phyloP scores from a whole-genome alignment of 2,329 filamentous ascomycete genomes.

The Zymoseptoria ardabiliae region DNA sequence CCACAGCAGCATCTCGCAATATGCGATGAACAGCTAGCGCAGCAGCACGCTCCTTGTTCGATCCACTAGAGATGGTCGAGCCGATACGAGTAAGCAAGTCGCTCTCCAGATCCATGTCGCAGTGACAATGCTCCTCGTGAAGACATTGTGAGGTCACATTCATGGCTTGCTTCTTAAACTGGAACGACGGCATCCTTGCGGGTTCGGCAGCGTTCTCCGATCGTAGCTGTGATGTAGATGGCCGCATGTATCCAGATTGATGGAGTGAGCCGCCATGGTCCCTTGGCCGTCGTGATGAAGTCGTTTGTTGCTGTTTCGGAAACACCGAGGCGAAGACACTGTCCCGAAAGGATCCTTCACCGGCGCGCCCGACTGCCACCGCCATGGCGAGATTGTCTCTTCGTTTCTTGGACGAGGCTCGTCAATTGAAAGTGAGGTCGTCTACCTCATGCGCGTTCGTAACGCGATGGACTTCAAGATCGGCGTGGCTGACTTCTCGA shows the following conservation, averaged over 20 bases:
- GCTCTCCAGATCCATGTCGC: slow-evolving; percentile 18
- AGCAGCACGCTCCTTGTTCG: slow-evolving; percentile 62
- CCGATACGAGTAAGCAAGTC: slow-evolving; percentile 36
- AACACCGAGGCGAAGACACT: slow-evolving; percentile 38
- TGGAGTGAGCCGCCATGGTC: slow-evolving; percentile 40
- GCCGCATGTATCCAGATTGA: slow-evolving; percentile 15
- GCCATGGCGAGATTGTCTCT: neutral
- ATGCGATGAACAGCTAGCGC: slow-evolving; percentile 62
- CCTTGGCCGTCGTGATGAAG: slow-evolving; percentile 40
- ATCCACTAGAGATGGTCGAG: slow-evolving; percentile 60
- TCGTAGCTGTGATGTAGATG: neutral
- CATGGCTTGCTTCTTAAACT: neutral
- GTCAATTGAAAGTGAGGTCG: neutral
- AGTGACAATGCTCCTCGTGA: slow-evolving; percentile 32
- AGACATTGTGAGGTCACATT: slow-evolving; percentile 30
- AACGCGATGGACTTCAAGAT: neutral
- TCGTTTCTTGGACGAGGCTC: neutral
- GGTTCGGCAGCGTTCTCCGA: neutral
- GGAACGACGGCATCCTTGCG: neutral
- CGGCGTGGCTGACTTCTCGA: neutral
- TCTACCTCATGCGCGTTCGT: neutral
- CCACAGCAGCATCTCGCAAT: slow-evolving; percentile 55
- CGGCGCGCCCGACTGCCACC: neutral
- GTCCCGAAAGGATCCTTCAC: neutral
- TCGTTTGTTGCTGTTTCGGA: slow-evolving; percentile 35